phyloP scores from a whole-genome alignment of 2,329 filamentous ascomycete species.

The Apiospora pterosperma region DNA sequence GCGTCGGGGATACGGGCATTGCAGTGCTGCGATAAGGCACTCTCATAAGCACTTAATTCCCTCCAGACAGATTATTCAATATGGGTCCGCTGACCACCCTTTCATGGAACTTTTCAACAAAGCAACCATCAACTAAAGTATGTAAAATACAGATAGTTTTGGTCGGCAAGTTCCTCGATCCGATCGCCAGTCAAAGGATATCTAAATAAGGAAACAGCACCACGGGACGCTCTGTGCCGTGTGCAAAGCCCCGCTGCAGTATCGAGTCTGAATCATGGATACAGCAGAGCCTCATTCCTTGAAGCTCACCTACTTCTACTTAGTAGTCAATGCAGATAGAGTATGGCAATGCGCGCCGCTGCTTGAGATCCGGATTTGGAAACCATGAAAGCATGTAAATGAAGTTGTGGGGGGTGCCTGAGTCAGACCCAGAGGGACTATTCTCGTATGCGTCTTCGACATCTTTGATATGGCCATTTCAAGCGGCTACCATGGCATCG shows the following conservation, averaged over 20 bases:
- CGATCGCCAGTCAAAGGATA: too few species aligned
- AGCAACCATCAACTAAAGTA: neutral
- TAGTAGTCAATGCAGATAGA: neutral
- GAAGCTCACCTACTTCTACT: neutral
- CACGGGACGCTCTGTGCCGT: neutral
- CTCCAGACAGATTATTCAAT: too few species aligned
- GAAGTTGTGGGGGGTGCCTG: neutral
- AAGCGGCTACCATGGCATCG: neutral
- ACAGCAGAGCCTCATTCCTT: neutral
- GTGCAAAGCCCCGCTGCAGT: neutral
- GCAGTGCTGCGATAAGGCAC: neutral
- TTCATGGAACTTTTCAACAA: too few species aligned
- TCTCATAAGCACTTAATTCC: too few species aligned
- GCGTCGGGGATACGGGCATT: neutral
- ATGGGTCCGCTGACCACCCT: too few species aligned
- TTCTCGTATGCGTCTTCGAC: conserved; percentile 1
- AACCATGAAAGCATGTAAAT: neutral
- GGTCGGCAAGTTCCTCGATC: neutral
- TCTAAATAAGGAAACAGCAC: neutral
- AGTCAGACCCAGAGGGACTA: neutral
- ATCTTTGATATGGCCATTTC: too few species aligned
- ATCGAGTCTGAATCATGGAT: neutral
- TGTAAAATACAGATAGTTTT: neutral
- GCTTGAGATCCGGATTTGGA: neutral
- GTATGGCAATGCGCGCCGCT: neutral